Base-by-base conservation (phyloP, 192 early-diverging fungal species). In the Backusella luteola region DNA sequence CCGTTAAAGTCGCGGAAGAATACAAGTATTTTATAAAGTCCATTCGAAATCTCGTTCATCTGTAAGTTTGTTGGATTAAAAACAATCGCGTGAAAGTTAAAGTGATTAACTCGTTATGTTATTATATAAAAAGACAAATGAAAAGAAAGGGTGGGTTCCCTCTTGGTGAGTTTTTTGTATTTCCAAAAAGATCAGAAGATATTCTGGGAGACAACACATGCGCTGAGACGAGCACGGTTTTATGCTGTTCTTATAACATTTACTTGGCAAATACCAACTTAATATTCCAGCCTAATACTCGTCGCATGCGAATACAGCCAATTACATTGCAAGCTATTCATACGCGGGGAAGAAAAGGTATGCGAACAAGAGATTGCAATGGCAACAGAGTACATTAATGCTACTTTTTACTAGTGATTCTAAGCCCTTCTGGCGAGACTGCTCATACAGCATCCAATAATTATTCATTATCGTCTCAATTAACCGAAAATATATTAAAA, bases 21-120 rank as follows among this genome's bases (percentile, higher is more conserved):
- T 81, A 81, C 29, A 74, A 74, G 56, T 56, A 75, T 23, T 81
- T 81, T 67, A 72, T 81, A 6, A 81, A 77, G 41, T 71, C 76
- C 0, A 42, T 77, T 53, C 76, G 76, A 15, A 81, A 77, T 41
- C 8, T 81, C 17, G 74, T 81, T 38, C 56, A 67, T 19, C 34
- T 44, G 79, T 81, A 81, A 74, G 79, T 80, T 36, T 34, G 17
- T 17, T n/a, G 21, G 9, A 75, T 15, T 36, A 34, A 12, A 23
- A 56, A 14, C 15, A 44, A 44, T 17, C 12, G 42, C 15, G 38
- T 39, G 38, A 7, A 12, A 39, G 38, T 11, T 39, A 0, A 39
- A 39, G 2, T 44, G 42, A 15, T 29, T 29, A 19, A 19, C 34
- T 73, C n/a, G 17, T 26, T 38, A 53, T 53, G 2, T 23, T 56